Conservation (phyloP, 148 eudicot genomes). For the Limonium bicolor region DNA sequence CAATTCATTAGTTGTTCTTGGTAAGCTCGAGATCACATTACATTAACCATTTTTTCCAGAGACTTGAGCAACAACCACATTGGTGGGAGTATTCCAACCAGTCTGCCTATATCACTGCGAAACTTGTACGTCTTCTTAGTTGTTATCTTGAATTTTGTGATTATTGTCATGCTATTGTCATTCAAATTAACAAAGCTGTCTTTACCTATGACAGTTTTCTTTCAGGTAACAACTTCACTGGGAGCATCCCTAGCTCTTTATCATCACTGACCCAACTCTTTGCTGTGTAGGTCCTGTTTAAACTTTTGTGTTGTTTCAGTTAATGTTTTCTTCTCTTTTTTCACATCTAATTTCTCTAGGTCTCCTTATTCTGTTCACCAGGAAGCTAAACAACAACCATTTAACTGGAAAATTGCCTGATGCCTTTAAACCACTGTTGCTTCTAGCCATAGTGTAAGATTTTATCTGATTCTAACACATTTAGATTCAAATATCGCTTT, state of each 20-base stretch:
- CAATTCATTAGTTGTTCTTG: too few species aligned
- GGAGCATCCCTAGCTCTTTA: conserved; percentile 61
- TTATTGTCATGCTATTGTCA: background rate
- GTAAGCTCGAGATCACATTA: too few species aligned
- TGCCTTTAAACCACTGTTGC: conserved; percentile 44
- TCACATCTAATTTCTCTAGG: conserved; percentile 2
- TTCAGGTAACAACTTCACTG: conserved; percentile 74
- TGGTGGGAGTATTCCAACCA: conserved; percentile 77
- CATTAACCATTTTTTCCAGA: conserved; percentile 27
- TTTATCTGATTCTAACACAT: conserved; percentile 3
- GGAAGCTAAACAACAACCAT: conserved; percentile 67
- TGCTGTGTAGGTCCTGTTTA: conserved; percentile 36
- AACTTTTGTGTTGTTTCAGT: background rate
- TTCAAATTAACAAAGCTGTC: conserved; percentile 15
- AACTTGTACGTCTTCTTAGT: conserved; percentile 33
- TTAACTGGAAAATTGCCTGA: conserved; percentile 86
- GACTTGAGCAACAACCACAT: conserved; percentile 70
- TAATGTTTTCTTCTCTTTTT: conserved; percentile 1
- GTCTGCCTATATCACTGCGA: conserved; percentile 51
- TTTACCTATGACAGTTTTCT: conserved; percentile 75
- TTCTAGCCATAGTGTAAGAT: conserved; percentile 57
- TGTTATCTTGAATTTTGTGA: background rate
- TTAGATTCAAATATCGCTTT: background rate
- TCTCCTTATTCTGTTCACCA: too few species aligned
- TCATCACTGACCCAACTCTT: conserved; percentile 40